Conservation (phyloP, 2,329 filamentous ascomycete species). For the Beauveria australis region DNA sequence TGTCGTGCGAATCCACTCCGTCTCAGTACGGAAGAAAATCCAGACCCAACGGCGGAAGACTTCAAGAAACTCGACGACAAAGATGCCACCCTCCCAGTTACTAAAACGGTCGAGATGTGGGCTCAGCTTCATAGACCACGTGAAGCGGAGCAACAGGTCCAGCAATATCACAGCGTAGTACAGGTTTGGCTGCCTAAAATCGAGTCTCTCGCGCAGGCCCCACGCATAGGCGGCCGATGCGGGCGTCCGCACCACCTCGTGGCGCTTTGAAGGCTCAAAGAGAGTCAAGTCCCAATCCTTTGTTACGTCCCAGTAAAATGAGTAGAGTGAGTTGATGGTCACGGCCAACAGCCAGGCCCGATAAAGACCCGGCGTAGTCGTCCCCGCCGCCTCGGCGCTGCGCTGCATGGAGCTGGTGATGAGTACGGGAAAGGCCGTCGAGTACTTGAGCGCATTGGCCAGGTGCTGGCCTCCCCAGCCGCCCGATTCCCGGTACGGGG, state of each 20-base stretch:
- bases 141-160: slow-evolving; percentile 76
- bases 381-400: slow-evolving; percentile 35
- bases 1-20: slow-evolving; percentile 69
- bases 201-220: slow-evolving; percentile 66
- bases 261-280: slow-evolving; percentile 45
- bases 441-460: slow-evolving; percentile 91
- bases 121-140: slow-evolving; percentile 84
- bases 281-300: slow-evolving; percentile 95
- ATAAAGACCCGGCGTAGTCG: slow-evolving; percentile 35
- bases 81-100: slow-evolving; percentile 83
- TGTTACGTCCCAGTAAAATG: slow-evolving; percentile 97
- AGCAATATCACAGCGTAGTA: slow-evolving; percentile 78
- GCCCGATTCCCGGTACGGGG: slow-evolving; percentile 43
- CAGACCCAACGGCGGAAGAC: slow-evolving; percentile 87
- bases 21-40: slow-evolving; percentile 94
- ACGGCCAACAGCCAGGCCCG: slow-evolving; percentile 63
- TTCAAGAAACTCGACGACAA: slow-evolving; percentile 78
- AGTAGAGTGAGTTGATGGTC: slow-evolving; percentile 78
- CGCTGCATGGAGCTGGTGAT: slow-evolving; percentile 69
- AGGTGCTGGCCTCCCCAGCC: slow-evolving; percentile 82
- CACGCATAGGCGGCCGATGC: slow-evolving; percentile 60
- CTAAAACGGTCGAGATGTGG: slow-evolving; percentile 75
- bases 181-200: slow-evolving; percentile 61
- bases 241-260: slow-evolving; percentile 35
- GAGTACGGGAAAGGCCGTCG: slow-evolving; percentile 89